These are phyloP conservation scores for Macadamia integrifolia DNA, from an alignment of 164 flowering plant genomes.

Conservation along the genomic window DNA sequence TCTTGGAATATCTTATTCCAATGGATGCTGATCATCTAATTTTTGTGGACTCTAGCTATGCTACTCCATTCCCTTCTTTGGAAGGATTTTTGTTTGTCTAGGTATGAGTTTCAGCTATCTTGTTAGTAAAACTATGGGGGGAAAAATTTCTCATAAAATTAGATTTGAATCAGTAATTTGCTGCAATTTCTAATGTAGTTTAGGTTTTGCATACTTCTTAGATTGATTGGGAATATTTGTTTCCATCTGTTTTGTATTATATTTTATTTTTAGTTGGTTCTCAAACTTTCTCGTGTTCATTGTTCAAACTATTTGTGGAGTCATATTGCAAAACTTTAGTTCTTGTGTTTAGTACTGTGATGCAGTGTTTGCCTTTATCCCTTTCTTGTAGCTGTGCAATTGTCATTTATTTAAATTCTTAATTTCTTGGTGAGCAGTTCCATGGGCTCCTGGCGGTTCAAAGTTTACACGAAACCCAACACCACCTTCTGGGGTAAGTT, in stretches of 20 bases:
- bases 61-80: too few species aligned
- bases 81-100: too few species aligned
- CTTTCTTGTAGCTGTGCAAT: too few species aligned
- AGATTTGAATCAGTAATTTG: too few species aligned
- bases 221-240: background rate
- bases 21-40: too few species aligned
- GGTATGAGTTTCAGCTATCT: too few species aligned
- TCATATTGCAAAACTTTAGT: background rate
- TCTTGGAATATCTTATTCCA: too few species aligned
- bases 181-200: background rate
- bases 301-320: background rate
- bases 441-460: constrained; percentile 98
- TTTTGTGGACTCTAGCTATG: too few species aligned
- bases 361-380: background rate
- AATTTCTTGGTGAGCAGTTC: constrained; percentile 53
- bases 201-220: background rate
- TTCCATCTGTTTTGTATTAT: background rate
- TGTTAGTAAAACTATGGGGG: too few species aligned
- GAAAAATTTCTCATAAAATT: too few species aligned
- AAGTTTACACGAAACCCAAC: constrained; percentile 81
- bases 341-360: background rate
- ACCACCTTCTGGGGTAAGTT: constrained; percentile 82
- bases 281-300: too few species aligned
- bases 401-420: background rate
- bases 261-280: too few species aligned